Base-by-base conservation (phyloP, 2,329 filamentous ascomycete genomes). In the Nigrospora sphaerica region DNA sequence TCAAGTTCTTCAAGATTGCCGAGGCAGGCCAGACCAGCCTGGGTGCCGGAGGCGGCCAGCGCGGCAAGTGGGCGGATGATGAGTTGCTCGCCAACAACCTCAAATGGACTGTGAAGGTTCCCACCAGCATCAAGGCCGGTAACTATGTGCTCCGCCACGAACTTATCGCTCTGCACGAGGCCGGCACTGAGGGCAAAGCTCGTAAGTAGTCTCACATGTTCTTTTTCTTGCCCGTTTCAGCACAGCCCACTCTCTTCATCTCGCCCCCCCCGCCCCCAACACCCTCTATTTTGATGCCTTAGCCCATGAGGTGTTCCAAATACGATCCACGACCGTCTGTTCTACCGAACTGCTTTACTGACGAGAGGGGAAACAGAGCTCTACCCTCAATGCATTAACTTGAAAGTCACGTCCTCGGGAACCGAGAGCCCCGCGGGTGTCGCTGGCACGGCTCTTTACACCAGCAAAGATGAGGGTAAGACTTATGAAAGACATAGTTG, bases 201-300 rank as follows among this genome's bases (percentile, higher is more conserved):
- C 72, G 23, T 28, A 28, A 28, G 23, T 28, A 33, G 39, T 18
- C 23, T 10, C 23, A 2, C 6, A 10, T 28, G 23, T 28, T 10
- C 23, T 28, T 10, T 28, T 10, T 28, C 23, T 10, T 10, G 2
- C 23, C 23, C 23, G 6, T 28, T 28, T 28, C 7, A 6, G 23
- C 23, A 10, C 28, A 42, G 31, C 60, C 51, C 4, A 54, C 63
- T 28, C 49, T 47, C 18, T 59, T 69, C 51, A 71, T 32, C 72
- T 75, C 60, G 69, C 68, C 56, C 75, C 75, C 57, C 72, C 72
- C 36, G 71, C 74, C 55, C 75, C 79, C 61, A 66, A 80, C 61
- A 81, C 82, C 67, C 61, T 82, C 48, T 66, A 77, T 53, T 64
- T 82, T 51, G 74, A 71, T 16, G 75, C 77, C 37, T 60, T 23